Evolutionary conservation across 2,329 filamentous ascomycete species (phyloP), one percentile per base, ranked within the genome.

Genomic region (Ciborinia camelliae): DNA sequence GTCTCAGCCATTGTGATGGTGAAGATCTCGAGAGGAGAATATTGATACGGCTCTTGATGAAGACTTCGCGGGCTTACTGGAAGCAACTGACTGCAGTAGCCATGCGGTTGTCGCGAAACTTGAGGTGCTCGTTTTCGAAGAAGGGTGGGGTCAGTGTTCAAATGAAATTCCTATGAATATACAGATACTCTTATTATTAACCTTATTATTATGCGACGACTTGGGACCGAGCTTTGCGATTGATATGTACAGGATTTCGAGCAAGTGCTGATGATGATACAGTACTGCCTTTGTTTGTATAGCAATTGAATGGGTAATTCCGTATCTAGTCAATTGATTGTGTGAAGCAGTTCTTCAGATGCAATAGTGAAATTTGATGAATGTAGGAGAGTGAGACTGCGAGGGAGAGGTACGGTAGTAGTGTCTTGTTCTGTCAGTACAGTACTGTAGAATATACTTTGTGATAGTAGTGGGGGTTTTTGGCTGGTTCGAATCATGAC

Each of bases 101-200:
- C 61, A 63, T 63, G 43, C 61, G 61, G 54, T 58, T 63, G 32
- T 58, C 61, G 61, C 52, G 32, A 58, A 63, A 37, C 41, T 57
- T 48, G 30, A 20, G 43, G 26, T 30, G 23, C 23, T 55, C 43
- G 61, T 41, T 50, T 55, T 35, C 35, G 41, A 62, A 23, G 47
- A 48, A 30, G 23, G 51, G 61, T 58, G 61, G 51, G 52, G 61
- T 52, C 53, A 23, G 48, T 48, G 41, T 58, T 47, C 26, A 58
- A 28, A 58, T 30, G 28, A 58, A 32, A 32, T 45, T 47, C 28
- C 12, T 32, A 47, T 45, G 41, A n/a, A 58, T 35, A 45, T 23
- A 23, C 20, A 26, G 28, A 47, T 35, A 12, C 30, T n/a, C n/a
- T n/a, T n/a, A n/a, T n/a, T n/a, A n/a, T n/a, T n/a, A n/a, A n/a